A percentile compares a stretch with the other conserved stretches of the same genome.
Evolutionary conservation across 2,329 filamentous ascomycete genomes (phyloP).

Genomic region (Alternaria ventricosa): DNA sequence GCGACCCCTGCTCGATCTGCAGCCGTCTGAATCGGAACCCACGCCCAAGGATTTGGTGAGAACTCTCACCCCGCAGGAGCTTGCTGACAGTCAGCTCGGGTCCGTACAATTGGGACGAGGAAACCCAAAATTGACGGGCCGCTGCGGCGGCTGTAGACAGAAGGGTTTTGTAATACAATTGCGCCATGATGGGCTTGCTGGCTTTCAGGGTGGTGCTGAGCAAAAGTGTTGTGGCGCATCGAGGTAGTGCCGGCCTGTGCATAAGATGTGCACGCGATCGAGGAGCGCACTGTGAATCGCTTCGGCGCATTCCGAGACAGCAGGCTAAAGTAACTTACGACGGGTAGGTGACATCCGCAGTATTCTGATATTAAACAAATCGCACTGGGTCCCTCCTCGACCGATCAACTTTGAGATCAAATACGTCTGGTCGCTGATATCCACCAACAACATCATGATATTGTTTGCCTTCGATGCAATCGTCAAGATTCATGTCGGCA

Average conservation of each 20-base stretch:
- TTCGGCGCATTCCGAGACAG: neutral
- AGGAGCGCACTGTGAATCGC: neutral
- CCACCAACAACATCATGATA: slow-evolving; percentile 64
- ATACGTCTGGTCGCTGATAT: slow-evolving; percentile 63
- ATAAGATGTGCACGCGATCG: neutral
- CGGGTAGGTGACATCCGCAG: neutral
- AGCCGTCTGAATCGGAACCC: neutral
- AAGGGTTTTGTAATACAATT: neutral
- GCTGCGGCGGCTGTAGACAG: neutral
- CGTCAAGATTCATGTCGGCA: slow-evolving; percentile 58
- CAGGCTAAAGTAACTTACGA: neutral
- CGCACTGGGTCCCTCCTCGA: slow-evolving; percentile 17
- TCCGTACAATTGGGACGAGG: neutral
- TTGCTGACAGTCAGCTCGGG: neutral
- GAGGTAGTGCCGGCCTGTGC: neutral
- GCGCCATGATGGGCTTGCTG: neutral
- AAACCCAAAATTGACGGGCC: neutral
- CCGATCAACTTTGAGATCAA: slow-evolving; percentile 58
- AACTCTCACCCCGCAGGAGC: neutral
- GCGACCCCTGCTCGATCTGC: neutral
- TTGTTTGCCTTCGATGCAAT: slow-evolving; percentile 63
- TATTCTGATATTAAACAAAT: neutral
- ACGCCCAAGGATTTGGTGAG: neutral
- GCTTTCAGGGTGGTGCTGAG: neutral
- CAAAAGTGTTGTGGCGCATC: neutral